phyloP scores from a whole-genome alignment of 352 stramenopile species.

The Elongisporangium undulatum region DNA sequence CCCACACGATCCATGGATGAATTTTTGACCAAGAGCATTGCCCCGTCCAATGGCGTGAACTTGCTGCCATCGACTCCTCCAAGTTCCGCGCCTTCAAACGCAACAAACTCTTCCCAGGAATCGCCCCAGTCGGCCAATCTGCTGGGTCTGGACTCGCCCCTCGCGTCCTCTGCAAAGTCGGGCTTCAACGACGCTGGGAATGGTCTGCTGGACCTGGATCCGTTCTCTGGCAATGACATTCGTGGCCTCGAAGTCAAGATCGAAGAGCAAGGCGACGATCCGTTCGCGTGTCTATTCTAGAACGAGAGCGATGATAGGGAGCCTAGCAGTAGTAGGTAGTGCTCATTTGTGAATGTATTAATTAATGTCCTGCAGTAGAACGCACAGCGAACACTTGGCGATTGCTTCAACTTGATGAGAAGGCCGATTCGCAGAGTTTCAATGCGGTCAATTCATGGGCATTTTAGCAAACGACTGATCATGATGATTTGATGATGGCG shows the following conservation, averaged over 20 bases:
- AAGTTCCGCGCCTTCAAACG: not conserved
- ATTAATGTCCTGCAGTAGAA: slow-evolving; percentile 1
- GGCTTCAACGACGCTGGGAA: slow-evolving; percentile 7
- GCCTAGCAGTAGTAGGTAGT: too few species aligned
- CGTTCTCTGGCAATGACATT: slow-evolving; percentile 67
- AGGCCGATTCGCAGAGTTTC: too few species aligned
- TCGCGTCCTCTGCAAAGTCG: slow-evolving; percentile 5
- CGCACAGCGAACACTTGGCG: too few species aligned
- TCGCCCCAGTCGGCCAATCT: slow-evolving; percentile 16
- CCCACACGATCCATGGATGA: slow-evolving; percentile 66
- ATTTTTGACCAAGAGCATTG: slow-evolving; percentile 49
- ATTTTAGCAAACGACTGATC: too few species aligned
- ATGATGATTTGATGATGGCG: too few species aligned
- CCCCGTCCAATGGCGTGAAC: slow-evolving; percentile 18
- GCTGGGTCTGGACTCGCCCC: slow-evolving; percentile 19
- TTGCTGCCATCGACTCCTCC: slow-evolving; percentile 32
- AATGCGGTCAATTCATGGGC: too few species aligned
- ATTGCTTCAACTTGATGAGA: too few species aligned
- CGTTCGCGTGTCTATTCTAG: slow-evolving; percentile 63
- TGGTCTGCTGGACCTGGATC: slow-evolving; percentile 20
- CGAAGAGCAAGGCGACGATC: slow-evolving; percentile 44
- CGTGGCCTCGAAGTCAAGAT: slow-evolving; percentile 40
- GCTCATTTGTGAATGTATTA: slow-evolving; percentile 1
- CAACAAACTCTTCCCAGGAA: slow-evolving; percentile 8
- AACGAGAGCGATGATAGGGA: not conserved